Evolutionary conservation across 495 filamentous ascomycete species (phyloP), one percentile per base, ranked within the genome.

Genomic region (Aspergillus asperescens): DNA sequence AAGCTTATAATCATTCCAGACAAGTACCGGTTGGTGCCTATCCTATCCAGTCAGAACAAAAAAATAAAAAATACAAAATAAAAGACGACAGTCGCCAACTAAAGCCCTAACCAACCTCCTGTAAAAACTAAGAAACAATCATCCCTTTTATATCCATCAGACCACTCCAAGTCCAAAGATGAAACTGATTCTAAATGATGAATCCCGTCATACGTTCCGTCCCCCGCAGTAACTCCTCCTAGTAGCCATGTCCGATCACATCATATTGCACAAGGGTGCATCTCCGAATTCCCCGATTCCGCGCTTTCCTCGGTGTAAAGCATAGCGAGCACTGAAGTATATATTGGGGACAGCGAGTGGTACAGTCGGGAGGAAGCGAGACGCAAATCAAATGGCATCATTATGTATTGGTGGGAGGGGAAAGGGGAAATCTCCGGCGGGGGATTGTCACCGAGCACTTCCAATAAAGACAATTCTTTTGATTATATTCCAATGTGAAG

Each of bases 1-100:
- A 6, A 80, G 60, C 2, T 62, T 67, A 51, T 74, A 80, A 20
- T 75, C 70, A 16, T 69, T 68, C 77, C 77, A 80, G 3, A 62
- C 39, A 0, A 75, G 77, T 56, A 80, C 65, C 65, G 67, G 75
- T 27, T 70, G 60, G n/a, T n/a, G n/a, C n/a, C n/a, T n/a, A n/a
- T n/a, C n/a, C n/a, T n/a, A n/a, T n/a, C n/a, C n/a, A n/a, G n/a
- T n/a, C n/a, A n/a, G n/a, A n/a, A n/a, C n/a, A n/a, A n/a, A n/a
- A n/a, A n/a, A n/a, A n/a, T n/a, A n/a, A n/a, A n/a, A n/a, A n/a
- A n/a, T n/a, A n/a, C n/a, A n/a, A n/a, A n/a, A n/a, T n/a, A n/a
- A n/a, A n/a, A n/a, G n/a, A n/a, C n/a, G n/a, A n/a, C n/a, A n/a
- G n/a, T n/a, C n/a, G n/a, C n/a, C n/a, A n/a, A n/a, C n/a, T n/a